Base-by-base conservation (phyloP, 306 rosid species). In the Trifolium pratense region DNA sequence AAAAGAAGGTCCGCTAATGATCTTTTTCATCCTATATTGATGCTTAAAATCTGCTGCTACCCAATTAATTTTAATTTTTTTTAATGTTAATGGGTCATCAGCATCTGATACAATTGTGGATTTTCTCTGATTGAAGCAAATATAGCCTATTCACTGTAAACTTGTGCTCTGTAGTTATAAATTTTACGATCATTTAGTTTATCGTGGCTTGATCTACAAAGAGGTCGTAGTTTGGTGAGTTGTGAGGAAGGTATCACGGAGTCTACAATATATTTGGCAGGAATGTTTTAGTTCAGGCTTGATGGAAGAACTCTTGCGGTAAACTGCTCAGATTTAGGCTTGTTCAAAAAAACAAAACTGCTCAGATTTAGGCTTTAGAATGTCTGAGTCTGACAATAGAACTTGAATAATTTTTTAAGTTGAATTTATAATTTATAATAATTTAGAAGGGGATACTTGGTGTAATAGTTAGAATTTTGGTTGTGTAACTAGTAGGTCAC, bases 1-100 rank as follows among this genome's bases (percentile, higher is more conserved):
- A 84, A 95, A 95, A 85, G 97, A 87, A 91, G 99, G 99, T 95
- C 42, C 21, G 26, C 43, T 36, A 9, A 48, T 18, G 25, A 10
- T 69, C 72, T 85, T 78, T 67, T 37, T 68, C 25, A 7, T 80
- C 29, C 32, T 57, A 67, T 16, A 14, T 83, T 81, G 61, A 34
- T 71, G 42, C 68, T n/a, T 51, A 58, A 42, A 36, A n/a, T 72
- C 52, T 76, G 66, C 74, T n/a, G 82, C 81, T 56, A 32, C 16
- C 64, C 67, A 23, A 13, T 74, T n/a, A n/a, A n/a, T 36, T 42
- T 3, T 26, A 45, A 12, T 36, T 36, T 46, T 12, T 77, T 23
- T 23, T 32, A 26, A 26, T 49, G 57, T 43, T 67, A 29, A 20
- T 58, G 31, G 74, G 39, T 37, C 60, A 49, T 77, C 55, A 20